phyloP scores from a whole-genome alignment of 2,329 filamentous ascomycete genomes.

The Cadophora gregata region DNA sequence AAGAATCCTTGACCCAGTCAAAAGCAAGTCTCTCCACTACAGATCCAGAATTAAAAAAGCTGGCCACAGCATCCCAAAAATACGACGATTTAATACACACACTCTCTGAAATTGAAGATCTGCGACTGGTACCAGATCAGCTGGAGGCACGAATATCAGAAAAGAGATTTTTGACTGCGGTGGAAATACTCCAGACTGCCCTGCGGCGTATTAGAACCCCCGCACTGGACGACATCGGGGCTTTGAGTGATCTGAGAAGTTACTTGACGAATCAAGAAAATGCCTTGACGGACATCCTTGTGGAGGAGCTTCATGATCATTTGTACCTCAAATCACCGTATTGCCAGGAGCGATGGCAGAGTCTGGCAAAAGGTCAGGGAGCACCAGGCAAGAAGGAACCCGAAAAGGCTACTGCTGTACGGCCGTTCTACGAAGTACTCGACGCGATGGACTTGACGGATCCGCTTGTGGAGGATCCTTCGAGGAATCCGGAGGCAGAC shows the following conservation, averaged over 20 bases:
- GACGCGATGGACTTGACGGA: constrained; percentile 66
- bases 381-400: constrained; percentile 51
- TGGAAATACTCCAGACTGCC: constrained; percentile 89
- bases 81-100: constrained; percentile 90
- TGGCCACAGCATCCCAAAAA: constrained; percentile 84
- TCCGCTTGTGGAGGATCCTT: constrained; percentile 80
- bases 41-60: constrained; percentile 88
- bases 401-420: constrained; percentile 49
- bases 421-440: constrained; percentile 64
- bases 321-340: constrained; percentile 98
- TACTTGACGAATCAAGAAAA: constrained; percentile 95
- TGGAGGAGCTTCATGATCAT: constrained; percentile 98
- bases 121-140: constrained; percentile 88
- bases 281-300: constrained; percentile 87
- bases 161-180: constrained; percentile 91
- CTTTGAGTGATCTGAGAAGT: constrained; percentile 80
- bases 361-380: constrained; percentile 71
- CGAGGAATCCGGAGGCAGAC: constrained; percentile 92
- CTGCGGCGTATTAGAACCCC: constrained; percentile 83
- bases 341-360: constrained; percentile 94
- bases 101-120: constrained; percentile 82
- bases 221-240: constrained; percentile 90
- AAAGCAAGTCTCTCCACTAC: constrained; percentile 83
- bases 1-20: constrained; percentile 80
- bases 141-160: constrained; percentile 94